Base-by-base conservation (phyloP, 345 rosid genomes). In the Zanthoxylum bungeanum region DNA sequence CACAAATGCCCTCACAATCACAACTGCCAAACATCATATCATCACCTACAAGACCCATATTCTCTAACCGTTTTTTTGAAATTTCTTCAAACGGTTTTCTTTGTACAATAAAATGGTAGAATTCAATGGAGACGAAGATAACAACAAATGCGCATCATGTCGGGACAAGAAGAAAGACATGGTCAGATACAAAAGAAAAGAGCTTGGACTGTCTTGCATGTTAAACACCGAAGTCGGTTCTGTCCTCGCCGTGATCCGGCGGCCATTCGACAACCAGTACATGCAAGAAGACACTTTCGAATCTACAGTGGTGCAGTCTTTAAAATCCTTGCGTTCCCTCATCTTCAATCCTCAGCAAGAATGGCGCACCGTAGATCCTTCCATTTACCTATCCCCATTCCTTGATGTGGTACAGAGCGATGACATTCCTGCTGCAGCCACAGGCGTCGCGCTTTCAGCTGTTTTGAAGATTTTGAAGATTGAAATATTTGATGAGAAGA, bases 341-440 rank as follows among this genome's bases (percentile, higher is more conserved):
- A 88, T 94, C 36, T 94, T 94, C 85, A 94, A 88, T 74, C 98
- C 98, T 17, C 98, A 86, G 30, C 97, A 94, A 44, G 91, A 90
- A 42, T 94, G 98, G 98, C 84, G 86, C 0, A 76, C 82, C 49
- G 79, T 89, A 2, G 97, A 92, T 79, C 98, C 98, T 10, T 84
- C 90, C 24, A 78, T 90, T 62, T 94, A 94, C 37, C 81, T 94
- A 8, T 79, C 91, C 21, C 95, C 98, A 1, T 94, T 94, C 58
- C 89, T 94, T 11, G 98, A 94, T 42, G 96, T 89, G 5, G 74
- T 88, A 19, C 98, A 90, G 49, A 86, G 93, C 70, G 96, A 91
- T 44, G 91, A 86, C 59, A 81, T 92, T 21, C 97, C 98, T 0
- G 93, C 97, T 2, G 68, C 85, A 0, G 98, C 98, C 59, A 94